Evolutionary conservation across 2,329 filamentous ascomycete genomes (phyloP).

Genomic region (Onygenales sp.): DNA sequence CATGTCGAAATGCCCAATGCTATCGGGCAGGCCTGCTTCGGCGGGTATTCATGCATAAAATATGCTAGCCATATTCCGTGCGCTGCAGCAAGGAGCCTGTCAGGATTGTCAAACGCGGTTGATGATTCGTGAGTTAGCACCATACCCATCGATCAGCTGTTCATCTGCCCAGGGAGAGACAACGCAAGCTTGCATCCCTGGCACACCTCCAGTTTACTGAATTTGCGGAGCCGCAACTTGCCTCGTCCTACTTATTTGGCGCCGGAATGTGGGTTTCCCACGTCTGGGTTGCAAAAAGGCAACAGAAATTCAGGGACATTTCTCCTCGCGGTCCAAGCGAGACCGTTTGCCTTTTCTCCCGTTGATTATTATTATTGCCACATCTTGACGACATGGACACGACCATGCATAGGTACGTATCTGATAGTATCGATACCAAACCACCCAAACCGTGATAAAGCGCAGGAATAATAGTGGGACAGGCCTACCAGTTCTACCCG

Average conservation of each 20-base stretch:
- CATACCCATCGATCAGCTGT: not conserved
- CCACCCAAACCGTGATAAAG: no score
- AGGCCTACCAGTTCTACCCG: no score
- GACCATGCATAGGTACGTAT: no score
- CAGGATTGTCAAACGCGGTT: not conserved
- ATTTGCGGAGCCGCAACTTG: not conserved
- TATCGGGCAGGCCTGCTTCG: not conserved
- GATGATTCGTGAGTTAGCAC: not conserved
- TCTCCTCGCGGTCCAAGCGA: not conserved
- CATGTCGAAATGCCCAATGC: not conserved
- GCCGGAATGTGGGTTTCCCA: not conserved
- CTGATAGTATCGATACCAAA: no score
- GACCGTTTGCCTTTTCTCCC: not conserved
- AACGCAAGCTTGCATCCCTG: slow-evolving; percentile 1
- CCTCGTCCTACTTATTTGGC: not conserved
- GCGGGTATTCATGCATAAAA: not conserved
- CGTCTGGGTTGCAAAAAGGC: slow-evolving; percentile 1
- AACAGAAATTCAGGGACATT: not conserved
- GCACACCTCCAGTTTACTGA: not conserved
- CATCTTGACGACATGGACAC: not conserved
- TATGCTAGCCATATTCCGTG: not conserved
- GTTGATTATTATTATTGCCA: not conserved
- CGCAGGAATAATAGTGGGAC: no score
- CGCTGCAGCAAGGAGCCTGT: not conserved
- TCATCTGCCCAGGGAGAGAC: not conserved